Percentiles rank a stretch among this genome's conserved stretches.
These are phyloP conservation scores for Colletotrichum ledebouriae DNA, from an alignment of 2,329 filamentous ascomycete species.

Conservation along the genomic window DNA sequence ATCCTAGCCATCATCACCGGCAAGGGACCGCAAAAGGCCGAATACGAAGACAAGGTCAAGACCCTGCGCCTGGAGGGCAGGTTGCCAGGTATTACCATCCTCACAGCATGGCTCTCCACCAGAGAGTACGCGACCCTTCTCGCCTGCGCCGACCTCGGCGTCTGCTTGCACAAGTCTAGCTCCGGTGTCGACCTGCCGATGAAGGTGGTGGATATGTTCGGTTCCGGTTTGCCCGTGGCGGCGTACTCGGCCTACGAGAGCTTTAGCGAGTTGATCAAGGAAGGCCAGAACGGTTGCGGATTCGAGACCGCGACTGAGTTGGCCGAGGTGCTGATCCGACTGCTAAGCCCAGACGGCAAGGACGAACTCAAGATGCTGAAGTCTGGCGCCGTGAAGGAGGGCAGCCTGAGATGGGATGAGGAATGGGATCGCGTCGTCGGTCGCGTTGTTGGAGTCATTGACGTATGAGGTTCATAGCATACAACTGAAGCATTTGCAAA, in stretches of 20 bases:
- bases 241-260: slow-evolving; percentile 90
- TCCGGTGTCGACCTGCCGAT: slow-evolving; percentile 97
- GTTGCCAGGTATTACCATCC: slow-evolving; percentile 78
- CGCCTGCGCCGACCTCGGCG: slow-evolving; percentile 86
- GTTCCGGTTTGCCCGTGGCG: slow-evolving; percentile 88
- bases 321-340: slow-evolving; percentile 69
- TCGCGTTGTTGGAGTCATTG: slow-evolving; percentile 70
- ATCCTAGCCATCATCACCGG: slow-evolving; percentile 95
- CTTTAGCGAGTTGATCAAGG: slow-evolving; percentile 90
- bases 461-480: slow-evolving; percentile 34
- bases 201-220: slow-evolving; percentile 99
- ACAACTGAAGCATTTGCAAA: not conserved
- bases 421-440: slow-evolving; percentile 92
- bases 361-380: slow-evolving; percentile 72
- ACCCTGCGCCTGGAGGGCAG: slow-evolving; percentile 71
- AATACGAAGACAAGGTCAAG: slow-evolving; percentile 78
- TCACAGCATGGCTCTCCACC: slow-evolving; percentile 87
- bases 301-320: slow-evolving; percentile 82
- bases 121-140: slow-evolving; percentile 88
- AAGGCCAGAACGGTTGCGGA: slow-evolving; percentile 87
- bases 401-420: slow-evolving; percentile 85
- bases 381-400: slow-evolving; percentile 80
- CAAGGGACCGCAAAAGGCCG: slow-evolving; percentile 85
- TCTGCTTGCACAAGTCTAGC: slow-evolving; percentile 92
- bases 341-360: slow-evolving; percentile 69